These are phyloP conservation scores for Tuber melanosporum DNA, from an alignment of 495 filamentous ascomycete species.

Conservation along the genomic window DNA sequence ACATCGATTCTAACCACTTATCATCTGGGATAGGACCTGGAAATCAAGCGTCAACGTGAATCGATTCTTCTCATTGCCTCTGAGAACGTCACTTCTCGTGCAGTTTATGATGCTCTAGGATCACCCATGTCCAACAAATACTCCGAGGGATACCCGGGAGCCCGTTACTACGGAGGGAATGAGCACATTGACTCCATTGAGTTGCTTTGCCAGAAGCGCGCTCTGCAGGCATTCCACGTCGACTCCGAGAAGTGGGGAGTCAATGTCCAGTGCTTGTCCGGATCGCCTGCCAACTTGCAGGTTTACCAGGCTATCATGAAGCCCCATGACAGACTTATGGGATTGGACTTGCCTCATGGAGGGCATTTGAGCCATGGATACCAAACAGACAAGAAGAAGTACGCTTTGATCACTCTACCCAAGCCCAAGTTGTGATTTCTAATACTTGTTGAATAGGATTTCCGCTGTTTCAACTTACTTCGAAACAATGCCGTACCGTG, in stretches of 20 bases:
- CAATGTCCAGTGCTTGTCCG: conserved; percentile 93
- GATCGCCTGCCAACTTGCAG: conserved; percentile 92
- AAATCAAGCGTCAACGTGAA: conserved; percentile 95
- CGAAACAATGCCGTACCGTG: conserved; percentile 88
- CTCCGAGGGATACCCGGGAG: conserved; percentile 96
- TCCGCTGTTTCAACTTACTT: conserved; percentile 92
- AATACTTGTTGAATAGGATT: conserved; percentile 53
- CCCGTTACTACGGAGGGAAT: conserved; percentile 98
- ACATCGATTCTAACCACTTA: conserved; percentile 15
- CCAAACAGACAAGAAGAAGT: conserved; percentile 88
- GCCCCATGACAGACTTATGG: conserved; percentile 94
- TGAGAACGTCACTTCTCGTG: conserved; percentile 82
- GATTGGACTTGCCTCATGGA: conserved; percentile 93
- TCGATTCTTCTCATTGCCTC: conserved; percentile 97
- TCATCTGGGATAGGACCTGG: conserved; percentile 60
- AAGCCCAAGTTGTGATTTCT: conserved; percentile 10
- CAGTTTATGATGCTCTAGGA: conserved; percentile 82
- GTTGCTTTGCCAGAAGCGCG: conserved; percentile 90
- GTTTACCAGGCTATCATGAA: conserved; percentile 99
- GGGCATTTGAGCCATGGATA: conserved; percentile 98
- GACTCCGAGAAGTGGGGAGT: conserved; percentile 91
- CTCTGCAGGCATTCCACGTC: conserved; percentile 83
- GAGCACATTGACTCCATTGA: conserved; percentile 97
- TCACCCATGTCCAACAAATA: conserved; percentile 98
- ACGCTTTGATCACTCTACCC: conserved; percentile 45